Evolutionary conservation across 192 early-diverging fungal genomes (phyloP).

Genomic region (Lobulomyces angularis): DNA sequence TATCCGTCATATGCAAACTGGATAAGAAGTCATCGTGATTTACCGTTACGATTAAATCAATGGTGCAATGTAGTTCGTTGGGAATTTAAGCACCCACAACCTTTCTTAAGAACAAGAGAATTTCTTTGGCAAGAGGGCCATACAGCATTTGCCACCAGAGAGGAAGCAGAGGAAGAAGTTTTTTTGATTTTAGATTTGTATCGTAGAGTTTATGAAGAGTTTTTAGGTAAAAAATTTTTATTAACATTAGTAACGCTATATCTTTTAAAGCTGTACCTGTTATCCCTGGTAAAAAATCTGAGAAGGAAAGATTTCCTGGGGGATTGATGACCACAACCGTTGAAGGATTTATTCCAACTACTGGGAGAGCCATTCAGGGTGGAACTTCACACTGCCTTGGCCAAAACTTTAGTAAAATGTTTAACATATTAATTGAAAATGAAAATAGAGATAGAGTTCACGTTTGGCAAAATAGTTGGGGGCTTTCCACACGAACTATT

Average conservation of each 20-base stretch:
- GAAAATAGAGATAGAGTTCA: constrained; percentile 60
- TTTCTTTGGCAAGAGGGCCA: constrained; percentile 99
- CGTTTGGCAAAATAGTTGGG: constrained; percentile 99
- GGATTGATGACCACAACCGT: constrained; percentile 94
- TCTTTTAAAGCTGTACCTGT: constrained; percentile 98
- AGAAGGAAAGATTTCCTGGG: constrained; percentile 99
- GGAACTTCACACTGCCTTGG: constrained; percentile 97
- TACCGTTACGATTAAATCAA: constrained; percentile 94
- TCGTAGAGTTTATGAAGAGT: constrained; percentile 91
- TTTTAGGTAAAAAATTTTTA: too few relatives aligned
- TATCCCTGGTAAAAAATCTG: constrained; percentile 90
- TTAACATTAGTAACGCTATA: too few relatives aligned
- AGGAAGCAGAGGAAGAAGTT: constrained; percentile 78
- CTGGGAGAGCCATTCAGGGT: constrained; percentile 95
- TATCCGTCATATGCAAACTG: constrained; percentile 98
- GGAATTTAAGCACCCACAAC: constrained; percentile 99
- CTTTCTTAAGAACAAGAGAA: constrained; percentile 96
- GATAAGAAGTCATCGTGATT: constrained; percentile 93
- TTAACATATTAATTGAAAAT: constrained; percentile 84
- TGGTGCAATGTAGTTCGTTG: constrained; percentile 99
- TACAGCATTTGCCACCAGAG: constrained; percentile 84
- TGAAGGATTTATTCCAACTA: constrained; percentile 92
- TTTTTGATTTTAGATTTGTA: constrained; percentile 85
- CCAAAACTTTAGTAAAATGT: constrained; percentile 99
- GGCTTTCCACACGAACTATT: constrained; percentile 90